Conservation (phyloP, 1,139 yeast genomes). For the Petasospora fabianii region DNA sequence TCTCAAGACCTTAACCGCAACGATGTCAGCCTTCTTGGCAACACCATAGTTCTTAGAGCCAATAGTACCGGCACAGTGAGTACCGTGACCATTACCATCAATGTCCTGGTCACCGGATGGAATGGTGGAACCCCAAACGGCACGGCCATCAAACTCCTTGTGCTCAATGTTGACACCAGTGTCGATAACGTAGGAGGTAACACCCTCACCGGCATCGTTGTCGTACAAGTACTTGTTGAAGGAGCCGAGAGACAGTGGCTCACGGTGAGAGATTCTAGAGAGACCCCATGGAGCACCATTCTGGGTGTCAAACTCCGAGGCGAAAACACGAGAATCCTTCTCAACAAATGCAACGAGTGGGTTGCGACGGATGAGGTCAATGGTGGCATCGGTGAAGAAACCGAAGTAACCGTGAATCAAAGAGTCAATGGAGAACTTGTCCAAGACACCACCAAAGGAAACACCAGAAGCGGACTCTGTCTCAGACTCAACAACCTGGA, state of each 20-base stretch:
- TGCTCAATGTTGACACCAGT: conserved; percentile 86
- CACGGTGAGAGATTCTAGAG: conserved; percentile 90
- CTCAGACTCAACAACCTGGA: conserved; percentile 21
- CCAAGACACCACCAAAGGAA: conserved; percentile 56
- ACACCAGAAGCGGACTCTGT: conserved; percentile 13
- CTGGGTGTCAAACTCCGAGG: conserved; percentile 62
- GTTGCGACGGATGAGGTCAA: conserved; percentile 65
- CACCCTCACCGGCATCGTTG: conserved; percentile 85
- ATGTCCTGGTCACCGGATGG: conserved; percentile 77
- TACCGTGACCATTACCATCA: conserved; percentile 91
- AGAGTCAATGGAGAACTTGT: conserved; percentile 58
- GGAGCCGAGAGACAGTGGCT: conserved; percentile 66
- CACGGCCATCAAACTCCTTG: conserved; percentile 87
- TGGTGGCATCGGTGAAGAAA: conserved; percentile 64
- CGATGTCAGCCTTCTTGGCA: conserved; percentile 69
- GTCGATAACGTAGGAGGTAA: conserved; percentile 84
- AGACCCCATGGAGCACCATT: conserved; percentile 96
- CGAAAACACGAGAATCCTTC: conserved; percentile 70
- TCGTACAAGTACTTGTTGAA: conserved; percentile 87
- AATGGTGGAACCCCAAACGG: conserved; percentile 88
- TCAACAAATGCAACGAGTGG: conserved; percentile 79
- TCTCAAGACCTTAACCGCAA: conserved; percentile 75
- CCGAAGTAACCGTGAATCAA: conserved; percentile 68
- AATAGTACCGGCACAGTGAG: conserved; percentile 86
- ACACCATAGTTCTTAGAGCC: conserved; percentile 75